Conservation (phyloP, 2,329 filamentous ascomycete species). For the Malbranchea cinnamomea region DNA sequence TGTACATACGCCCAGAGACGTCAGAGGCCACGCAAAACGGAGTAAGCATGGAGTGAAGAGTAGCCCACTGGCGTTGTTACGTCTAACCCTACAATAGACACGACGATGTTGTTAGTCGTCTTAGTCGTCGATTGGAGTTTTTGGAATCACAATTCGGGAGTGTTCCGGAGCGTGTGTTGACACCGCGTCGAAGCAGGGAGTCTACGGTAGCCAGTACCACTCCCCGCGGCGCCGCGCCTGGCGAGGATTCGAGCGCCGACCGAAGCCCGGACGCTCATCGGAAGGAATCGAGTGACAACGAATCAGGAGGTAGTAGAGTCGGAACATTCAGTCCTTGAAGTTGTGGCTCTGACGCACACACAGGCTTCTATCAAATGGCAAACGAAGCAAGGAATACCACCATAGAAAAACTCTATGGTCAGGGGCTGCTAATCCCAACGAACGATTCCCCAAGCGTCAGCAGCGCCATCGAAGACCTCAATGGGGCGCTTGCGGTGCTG, state of each 20-base stretch:
- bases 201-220: neutral
- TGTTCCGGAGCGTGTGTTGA: neutral
- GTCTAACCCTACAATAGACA: neutral
- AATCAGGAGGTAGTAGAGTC: conserved; percentile 1
- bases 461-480: conserved; percentile 1
- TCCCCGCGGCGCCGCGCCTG: too few species aligned
- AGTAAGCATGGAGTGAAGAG: neutral
- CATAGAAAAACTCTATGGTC: neutral
- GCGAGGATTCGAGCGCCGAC: too few species aligned
- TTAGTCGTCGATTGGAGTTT: conserved; percentile 1
- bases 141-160: conserved; percentile 1
- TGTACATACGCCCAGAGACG: conserved; percentile 8
- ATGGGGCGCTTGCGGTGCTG: conserved; percentile 1
- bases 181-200: neutral
- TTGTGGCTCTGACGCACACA: neutral
- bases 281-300: neutral
- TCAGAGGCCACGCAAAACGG: conserved; percentile 1
- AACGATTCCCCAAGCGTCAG: neutral
- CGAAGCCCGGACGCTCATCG: neutral
- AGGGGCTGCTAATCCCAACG: neutral
- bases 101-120: conserved; percentile 1
- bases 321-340: neutral
- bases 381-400: conserved; percentile 4
- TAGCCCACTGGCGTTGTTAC: neutral
- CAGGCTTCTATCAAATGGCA: conserved; percentile 2